Base-by-base conservation (phyloP, 306 rosid genomes). In the Sphenostylis stenocarpa region DNA sequence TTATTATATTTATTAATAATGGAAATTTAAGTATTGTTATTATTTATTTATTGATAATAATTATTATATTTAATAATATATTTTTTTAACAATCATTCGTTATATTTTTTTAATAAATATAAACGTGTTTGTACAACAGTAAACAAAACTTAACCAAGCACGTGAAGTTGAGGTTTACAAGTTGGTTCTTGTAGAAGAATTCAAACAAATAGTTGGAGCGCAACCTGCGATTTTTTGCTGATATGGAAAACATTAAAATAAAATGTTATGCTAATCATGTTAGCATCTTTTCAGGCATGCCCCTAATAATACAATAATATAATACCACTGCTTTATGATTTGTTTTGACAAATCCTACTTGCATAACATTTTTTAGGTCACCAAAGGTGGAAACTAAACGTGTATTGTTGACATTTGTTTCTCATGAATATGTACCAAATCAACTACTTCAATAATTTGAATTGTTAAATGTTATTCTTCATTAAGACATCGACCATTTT, bases 101-200 rank as follows among this genome's bases (percentile, higher is more conserved):
- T n/a, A n/a, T n/a, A n/a, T n/a, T n/a, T n/a, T n/a, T n/a, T n/a
- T n/a, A n/a, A n/a, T n/a, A n/a, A n/a, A n/a, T n/a, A n/a, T n/a
- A n/a, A n/a, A n/a, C n/a, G 23, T 19, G 16, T 43, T 5, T 26
- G 57, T 63, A 7, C 72, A 14, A 17, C 7, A 31, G 8, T 15
- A 57, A 63, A 7, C 80, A 14, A 12, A 12, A 31, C 9, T 15
- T 45, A 41, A 29, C 61, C 31, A 10, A 28, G 39, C 62, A 60
- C 62, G 73, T 76, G 81, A 81, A 38, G 13, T 44, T 47, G 72
- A 78, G 33, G 24, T 38, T 47, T 48, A 19, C 62, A 23, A n/a
- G n/a, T n/a, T n/a, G n/a, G n/a, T n/a, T n/a, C n/a, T n/a, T n/a
- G n/a, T n/a, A n/a, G n/a, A n/a, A n/a, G n/a, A n/a, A n/a, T n/a